Percentiles rank a stretch among this genome's conserved stretches.
These are phyloP conservation scores for Avicennia marina DNA, from an alignment of 257 asterid genomes.

Conservation along the genomic window DNA sequence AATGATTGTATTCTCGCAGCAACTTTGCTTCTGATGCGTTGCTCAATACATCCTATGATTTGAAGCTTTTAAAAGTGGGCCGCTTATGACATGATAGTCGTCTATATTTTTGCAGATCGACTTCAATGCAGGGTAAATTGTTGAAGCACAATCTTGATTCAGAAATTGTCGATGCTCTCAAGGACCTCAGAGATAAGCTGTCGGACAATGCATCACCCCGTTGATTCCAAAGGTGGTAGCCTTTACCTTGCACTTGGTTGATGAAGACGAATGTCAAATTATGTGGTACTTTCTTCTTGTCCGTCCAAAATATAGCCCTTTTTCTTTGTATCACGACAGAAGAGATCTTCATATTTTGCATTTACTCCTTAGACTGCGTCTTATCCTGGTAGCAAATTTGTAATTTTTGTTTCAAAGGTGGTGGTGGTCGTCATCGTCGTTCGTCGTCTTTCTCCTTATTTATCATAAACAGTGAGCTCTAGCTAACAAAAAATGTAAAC, in stretches of 20 bases:
- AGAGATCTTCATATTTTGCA: background rate
- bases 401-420: background rate
- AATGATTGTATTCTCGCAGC: too few relatives aligned
- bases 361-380: background rate
- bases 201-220: slow-evolving; percentile 31
- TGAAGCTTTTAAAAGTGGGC: background rate
- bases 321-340: background rate
- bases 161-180: slow-evolving; percentile 82
- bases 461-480: too few relatives aligned
- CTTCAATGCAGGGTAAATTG: slow-evolving; percentile 88
- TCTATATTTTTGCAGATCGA: slow-evolving; percentile 44
- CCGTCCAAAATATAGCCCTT: background rate
- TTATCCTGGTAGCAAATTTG: background rate
- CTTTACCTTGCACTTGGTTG: too few relatives aligned
- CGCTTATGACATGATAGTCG: background rate
- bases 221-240: too few relatives aligned
- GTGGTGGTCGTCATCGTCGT: too few relatives aligned
- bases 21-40: too few relatives aligned
- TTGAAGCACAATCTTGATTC: slow-evolving; percentile 91
- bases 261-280: too few relatives aligned
- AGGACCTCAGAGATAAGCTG: slow-evolving; percentile 82
- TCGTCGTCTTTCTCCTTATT: too few relatives aligned
- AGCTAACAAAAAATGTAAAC: too few relatives aligned
- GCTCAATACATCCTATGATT: background rate
- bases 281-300: background rate